These are phyloP conservation scores for Lasiosphaeria miniovina DNA, from an alignment of 495 filamentous ascomycete genomes.

Conservation along the genomic window DNA sequence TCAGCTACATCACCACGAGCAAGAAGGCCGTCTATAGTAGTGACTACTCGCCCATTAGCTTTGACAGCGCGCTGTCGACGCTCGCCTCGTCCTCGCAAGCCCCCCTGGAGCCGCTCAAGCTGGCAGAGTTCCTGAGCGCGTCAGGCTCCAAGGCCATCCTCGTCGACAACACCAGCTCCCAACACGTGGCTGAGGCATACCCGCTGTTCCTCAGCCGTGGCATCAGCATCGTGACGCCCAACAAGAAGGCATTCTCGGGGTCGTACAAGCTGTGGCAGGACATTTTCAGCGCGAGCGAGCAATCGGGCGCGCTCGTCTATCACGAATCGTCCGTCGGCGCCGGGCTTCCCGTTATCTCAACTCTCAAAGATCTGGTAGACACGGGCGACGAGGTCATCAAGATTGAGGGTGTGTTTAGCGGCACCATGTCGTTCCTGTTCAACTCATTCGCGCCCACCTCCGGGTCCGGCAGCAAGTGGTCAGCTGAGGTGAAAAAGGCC, in stretches of 20 bases:
- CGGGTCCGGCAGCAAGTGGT: slow-evolving; percentile 73
- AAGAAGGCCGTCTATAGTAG: slow-evolving; percentile 68
- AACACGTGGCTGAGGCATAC: slow-evolving; percentile 73
- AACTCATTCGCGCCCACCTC: slow-evolving; percentile 82
- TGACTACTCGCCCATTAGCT: slow-evolving; percentile 56
- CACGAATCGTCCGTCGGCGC: slow-evolving; percentile 93
- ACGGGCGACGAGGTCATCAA: slow-evolving; percentile 84
- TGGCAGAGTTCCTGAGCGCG: slow-evolving; percentile 65
- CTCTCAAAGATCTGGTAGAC: slow-evolving; percentile 80
- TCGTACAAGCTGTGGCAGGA: slow-evolving; percentile 72
- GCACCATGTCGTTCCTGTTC: slow-evolving; percentile 95
- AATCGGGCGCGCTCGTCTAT: slow-evolving; percentile 72
- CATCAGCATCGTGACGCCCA: slow-evolving; percentile 89
- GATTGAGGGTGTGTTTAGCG: slow-evolving; percentile 95
- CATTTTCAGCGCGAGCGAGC: slow-evolving; percentile 66
- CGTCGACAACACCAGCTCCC: slow-evolving; percentile 91
- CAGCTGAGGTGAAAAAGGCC: slow-evolving; percentile 80
- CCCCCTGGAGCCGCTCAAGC: slow-evolving; percentile 59
- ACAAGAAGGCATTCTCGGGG: slow-evolving; percentile 94
- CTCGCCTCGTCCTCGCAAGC: slow-evolving; percentile 56
- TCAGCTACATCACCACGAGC: slow-evolving; percentile 78
- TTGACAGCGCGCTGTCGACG: slow-evolving; percentile 51
- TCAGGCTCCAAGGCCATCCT: slow-evolving; percentile 73
- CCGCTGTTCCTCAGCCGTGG: slow-evolving; percentile 72
- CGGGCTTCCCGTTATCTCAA: slow-evolving; percentile 86